A percentile compares a stretch with the other conserved stretches of the same genome.
phyloP scores from a whole-genome alignment of 129 eudicot species.

The Centella asiatica region DNA sequence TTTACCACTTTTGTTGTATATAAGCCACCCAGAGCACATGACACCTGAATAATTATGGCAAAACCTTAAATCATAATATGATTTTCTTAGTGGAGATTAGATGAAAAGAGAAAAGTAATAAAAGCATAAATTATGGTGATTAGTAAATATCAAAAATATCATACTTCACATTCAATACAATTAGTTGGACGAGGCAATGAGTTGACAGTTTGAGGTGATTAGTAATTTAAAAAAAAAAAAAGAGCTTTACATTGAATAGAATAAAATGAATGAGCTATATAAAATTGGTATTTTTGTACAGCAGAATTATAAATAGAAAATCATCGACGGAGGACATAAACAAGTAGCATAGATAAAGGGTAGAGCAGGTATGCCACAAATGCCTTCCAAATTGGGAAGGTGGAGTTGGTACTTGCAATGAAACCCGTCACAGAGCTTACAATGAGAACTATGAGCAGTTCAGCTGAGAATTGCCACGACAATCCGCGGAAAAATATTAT shows the following conservation, averaged over 20 bases:
- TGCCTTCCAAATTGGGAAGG: conserved; percentile 64
- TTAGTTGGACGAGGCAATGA: too few species aligned
- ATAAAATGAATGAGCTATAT: neutral
- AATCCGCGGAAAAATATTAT: conserved; percentile 52
- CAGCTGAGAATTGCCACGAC: conserved; percentile 64
- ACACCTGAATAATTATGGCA: too few species aligned
- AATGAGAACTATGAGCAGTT: conserved; percentile 43
- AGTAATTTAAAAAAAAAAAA: neutral
- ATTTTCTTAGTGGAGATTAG: too few species aligned
- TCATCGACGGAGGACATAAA: conserved; percentile 39
- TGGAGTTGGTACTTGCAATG: conserved; percentile 45
- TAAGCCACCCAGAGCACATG: too few species aligned
- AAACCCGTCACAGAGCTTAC: conserved; percentile 43
- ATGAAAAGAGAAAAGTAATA: too few species aligned
- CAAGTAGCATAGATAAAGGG: conserved; percentile 66
- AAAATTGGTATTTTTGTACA: neutral
- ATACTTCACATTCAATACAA: too few species aligned
- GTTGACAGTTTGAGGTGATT: too few species aligned
- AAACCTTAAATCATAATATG: too few species aligned
- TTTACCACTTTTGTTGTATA: too few species aligned
- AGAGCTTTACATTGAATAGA: neutral
- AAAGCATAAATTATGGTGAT: too few species aligned
- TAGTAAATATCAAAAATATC: too few species aligned
- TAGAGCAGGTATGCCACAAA: conserved; percentile 44
- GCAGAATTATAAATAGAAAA: neutral